These are phyloP conservation scores for Chalciporus pseudorubinellus DNA, from an alignment of 768 basidiomycete genomes.

Conservation along the genomic window DNA sequence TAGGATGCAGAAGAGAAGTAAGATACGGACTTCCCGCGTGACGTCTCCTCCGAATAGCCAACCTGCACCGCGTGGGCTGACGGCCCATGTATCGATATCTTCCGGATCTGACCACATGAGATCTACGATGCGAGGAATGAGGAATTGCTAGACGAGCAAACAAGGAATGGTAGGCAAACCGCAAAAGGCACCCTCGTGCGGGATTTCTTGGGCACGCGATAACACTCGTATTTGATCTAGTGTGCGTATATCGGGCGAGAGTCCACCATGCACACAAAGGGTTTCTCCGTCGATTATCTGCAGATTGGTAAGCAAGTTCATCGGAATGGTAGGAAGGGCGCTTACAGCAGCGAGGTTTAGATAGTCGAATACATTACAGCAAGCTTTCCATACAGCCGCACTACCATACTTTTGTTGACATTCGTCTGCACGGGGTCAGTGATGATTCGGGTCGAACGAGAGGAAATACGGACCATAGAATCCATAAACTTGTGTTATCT, in stretches of 20 bases:
- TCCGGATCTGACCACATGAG: constrained; percentile 99
- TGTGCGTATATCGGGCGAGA: constrained; percentile 94
- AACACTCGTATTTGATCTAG: constrained; percentile 92
- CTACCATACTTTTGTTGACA: constrained; percentile 98
- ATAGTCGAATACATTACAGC: constrained; percentile 95
- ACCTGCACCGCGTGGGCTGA: constrained; percentile 93
- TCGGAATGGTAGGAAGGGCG: not conserved
- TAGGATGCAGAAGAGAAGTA: not conserved
- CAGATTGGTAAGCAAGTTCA: not conserved
- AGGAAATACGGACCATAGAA: constrained; percentile 72
- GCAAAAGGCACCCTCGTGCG: constrained; percentile 98
- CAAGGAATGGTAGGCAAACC: constrained; percentile 40
- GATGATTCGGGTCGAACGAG: not conserved
- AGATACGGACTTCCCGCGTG: constrained; percentile 65
- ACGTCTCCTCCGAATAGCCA: constrained; percentile 91
- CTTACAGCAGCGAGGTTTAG: constrained; percentile 90
- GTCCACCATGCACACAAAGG: constrained; percentile 92
- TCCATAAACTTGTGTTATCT: constrained; percentile 99
- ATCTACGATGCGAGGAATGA: constrained; percentile 43
- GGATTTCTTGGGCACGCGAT: constrained; percentile 95
- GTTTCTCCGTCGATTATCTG: constrained; percentile 93
- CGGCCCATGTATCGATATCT: constrained; percentile 94
- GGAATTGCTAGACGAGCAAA: not conserved
- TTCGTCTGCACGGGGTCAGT: constrained; percentile 58
- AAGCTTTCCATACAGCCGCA: constrained; percentile 94